Conservation (phyloP, 176 grass and related monocot species). For the Lolium rigidum region DNA sequence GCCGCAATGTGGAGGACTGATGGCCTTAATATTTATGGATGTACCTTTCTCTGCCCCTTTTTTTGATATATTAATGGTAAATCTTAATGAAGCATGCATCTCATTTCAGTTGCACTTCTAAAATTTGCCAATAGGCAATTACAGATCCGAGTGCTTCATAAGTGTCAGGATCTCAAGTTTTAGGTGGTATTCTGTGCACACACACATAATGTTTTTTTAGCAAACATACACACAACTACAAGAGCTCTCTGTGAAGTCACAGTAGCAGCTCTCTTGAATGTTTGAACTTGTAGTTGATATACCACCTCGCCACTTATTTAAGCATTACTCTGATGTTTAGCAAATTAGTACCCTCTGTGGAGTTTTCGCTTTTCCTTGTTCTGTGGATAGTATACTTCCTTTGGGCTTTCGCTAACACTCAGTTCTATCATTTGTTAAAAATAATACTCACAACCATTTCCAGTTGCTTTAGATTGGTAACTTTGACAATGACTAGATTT, state of each 20-base stretch:
- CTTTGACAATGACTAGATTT: conserved; percentile 27
- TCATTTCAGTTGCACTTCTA: conserved; percentile 7
- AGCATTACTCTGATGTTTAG: conserved; percentile 1
- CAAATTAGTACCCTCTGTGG: background rate
- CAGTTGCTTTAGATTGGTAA: conserved; percentile 22
- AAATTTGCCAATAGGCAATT: background rate
- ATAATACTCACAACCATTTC: conserved; percentile 3
- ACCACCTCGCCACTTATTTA: conserved; percentile 13
- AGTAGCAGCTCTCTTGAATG: background rate
- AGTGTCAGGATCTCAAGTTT: conserved; percentile 18
- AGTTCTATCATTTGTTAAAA: conserved; percentile 3
- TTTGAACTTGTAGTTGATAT: conserved; percentile 17
- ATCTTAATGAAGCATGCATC: conserved; percentile 4
- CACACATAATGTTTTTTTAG: background rate
- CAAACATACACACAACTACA: background rate
- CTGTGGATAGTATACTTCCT: conserved; percentile 1
- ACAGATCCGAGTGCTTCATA: background rate
- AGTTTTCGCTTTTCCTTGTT: conserved; percentile 12
- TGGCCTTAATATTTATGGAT: background rate
- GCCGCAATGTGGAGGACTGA: conserved; percentile 1
- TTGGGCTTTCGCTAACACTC: conserved; percentile 39
- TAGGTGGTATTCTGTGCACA: conserved; percentile 8
- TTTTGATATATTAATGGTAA: background rate
- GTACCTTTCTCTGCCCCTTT: conserved; percentile 1
- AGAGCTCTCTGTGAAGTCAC: conserved; percentile 5